These are phyloP conservation scores for Adenanthera pavonina DNA, from an alignment of 306 rosid genomes.

Conservation along the genomic window DNA sequence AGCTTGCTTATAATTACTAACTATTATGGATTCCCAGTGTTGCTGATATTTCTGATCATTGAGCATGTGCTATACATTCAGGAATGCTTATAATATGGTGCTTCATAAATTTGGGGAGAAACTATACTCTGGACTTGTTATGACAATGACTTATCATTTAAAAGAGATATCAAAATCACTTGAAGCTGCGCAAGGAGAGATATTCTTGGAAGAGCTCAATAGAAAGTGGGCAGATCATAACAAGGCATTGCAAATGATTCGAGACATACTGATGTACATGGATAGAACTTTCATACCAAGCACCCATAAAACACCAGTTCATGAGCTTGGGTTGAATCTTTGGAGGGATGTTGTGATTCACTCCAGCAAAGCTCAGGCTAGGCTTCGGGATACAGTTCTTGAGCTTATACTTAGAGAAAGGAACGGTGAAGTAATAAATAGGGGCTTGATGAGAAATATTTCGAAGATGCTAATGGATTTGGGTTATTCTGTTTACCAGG, in stretches of 20 bases:
- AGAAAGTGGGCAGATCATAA: slow-evolving; percentile 68
- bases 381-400: slow-evolving; percentile 63
- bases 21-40: slow-evolving; percentile 12
- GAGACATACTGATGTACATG: slow-evolving; percentile 70
- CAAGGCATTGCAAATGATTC: slow-evolving; percentile 66
- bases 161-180: slow-evolving; percentile 50
- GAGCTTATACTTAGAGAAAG: slow-evolving; percentile 59
- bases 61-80: slow-evolving; percentile 35
- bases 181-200: slow-evolving; percentile 63
- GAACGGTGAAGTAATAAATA: slow-evolving; percentile 58
- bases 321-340: slow-evolving; percentile 64
- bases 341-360: slow-evolving; percentile 66
- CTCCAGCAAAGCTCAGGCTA: slow-evolving; percentile 54
- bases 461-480: slow-evolving; percentile 61
- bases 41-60: slow-evolving; percentile 35
- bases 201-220: slow-evolving; percentile 62
- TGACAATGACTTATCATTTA: slow-evolving; percentile 56
- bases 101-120: slow-evolving; percentile 63
- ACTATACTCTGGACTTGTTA: slow-evolving; percentile 61
- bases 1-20: neutral
- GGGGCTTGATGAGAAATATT: slow-evolving; percentile 64
- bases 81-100: slow-evolving; percentile 72
- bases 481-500: slow-evolving; percentile 55
- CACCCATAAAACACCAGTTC: slow-evolving; percentile 60
- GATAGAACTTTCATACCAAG: slow-evolving; percentile 65